Evolutionary conservation across 495 filamentous ascomycete genomes (phyloP).

Genomic region (Neurospora sp.): DNA sequence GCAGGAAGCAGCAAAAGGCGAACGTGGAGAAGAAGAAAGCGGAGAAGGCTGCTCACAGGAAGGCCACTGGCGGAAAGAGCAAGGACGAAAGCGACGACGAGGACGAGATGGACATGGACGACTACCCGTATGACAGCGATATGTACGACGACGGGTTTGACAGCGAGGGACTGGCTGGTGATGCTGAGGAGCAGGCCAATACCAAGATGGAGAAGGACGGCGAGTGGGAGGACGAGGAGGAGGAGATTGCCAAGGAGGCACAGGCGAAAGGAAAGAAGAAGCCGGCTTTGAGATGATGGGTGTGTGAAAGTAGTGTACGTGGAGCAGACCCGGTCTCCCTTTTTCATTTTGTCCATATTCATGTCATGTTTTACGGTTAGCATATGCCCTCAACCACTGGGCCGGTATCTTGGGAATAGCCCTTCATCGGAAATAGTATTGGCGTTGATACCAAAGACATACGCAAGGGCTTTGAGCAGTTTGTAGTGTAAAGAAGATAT

Average conservation of each 20-base stretch:
- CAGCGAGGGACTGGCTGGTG: slow-evolving; percentile 43
- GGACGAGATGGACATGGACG: slow-evolving; percentile 48
- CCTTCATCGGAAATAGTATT: not conserved
- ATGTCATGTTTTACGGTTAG: not conserved
- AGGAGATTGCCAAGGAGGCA: slow-evolving; percentile 24
- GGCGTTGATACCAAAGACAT: not conserved
- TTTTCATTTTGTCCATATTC: not conserved
- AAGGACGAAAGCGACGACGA: slow-evolving; percentile 51
- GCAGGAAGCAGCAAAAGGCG: slow-evolving; percentile 70
- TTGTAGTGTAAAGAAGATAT: no score
- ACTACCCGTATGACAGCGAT: slow-evolving; percentile 33
- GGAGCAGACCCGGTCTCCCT: not conserved
- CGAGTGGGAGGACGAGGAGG: slow-evolving; percentile 44
- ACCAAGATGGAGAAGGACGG: slow-evolving; percentile 42
- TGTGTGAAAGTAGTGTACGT: not conserved
- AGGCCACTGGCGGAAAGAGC: slow-evolving; percentile 38
- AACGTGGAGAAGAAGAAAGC: slow-evolving; percentile 78
- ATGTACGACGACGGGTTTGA: slow-evolving; percentile 44
- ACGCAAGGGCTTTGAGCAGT: no score
- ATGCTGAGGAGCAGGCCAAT: slow-evolving; percentile 50
- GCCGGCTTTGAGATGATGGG: not conserved
- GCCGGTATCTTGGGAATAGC: not conserved
- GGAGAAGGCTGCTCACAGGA: slow-evolving; percentile 41
- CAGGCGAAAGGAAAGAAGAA: not conserved
- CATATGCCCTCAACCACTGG: not conserved